Evolutionary conservation across 495 filamentous ascomycete species (phyloP), one percentile per base, ranked within the genome.

Genomic region (Trypethelium eluteriae): DNA sequence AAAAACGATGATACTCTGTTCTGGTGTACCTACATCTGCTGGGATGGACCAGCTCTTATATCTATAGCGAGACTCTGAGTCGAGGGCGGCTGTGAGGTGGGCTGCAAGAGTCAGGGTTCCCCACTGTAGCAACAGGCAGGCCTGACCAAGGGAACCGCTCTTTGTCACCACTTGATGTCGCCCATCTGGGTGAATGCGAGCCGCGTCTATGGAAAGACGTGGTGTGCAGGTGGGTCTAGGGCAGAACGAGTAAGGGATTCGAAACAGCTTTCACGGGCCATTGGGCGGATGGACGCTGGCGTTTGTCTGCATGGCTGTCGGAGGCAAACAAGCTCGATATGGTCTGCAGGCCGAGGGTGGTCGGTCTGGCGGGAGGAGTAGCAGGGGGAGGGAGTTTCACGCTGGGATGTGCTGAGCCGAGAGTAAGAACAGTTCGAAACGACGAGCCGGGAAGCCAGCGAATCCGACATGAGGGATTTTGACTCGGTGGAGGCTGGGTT

Each of bases 281-380:
- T 34, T 59, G 53, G 25, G 53, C 53, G 36, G 53, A 59, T 59
- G 5, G 53, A 59, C 25, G 53, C 53, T 34, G 53, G 53, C 53
- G 53, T 59, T 36, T 59, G 53, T 9, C 32, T 34, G 53, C 53
- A 34, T 36, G 32, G 53, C 18, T 36, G 53, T 59, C 53, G 14
- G 53, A 59, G 34, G 14, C 32, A 59, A 36, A 59, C 53, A 59
- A 5, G 7, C 32, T 34, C 32, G 25, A 36, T 6, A 18, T 4
- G n/a, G 53, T 34, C n/a, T 34, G 5, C 7, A 59, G 53, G 32
- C 32, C 14, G 25, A 36, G 6, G 5, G 53, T 36, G 32, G 53
- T 59, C 11, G 53, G 32, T 25, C 53, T 18, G 18, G 53, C 25
- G 4, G 32, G 25, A 14, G 6, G 5, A 36, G 14, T 10, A 59